These are phyloP conservation scores for Groenewaldozyma sp. DNA, from an alignment of 1,139 yeast species.

Conservation along the genomic window DNA sequence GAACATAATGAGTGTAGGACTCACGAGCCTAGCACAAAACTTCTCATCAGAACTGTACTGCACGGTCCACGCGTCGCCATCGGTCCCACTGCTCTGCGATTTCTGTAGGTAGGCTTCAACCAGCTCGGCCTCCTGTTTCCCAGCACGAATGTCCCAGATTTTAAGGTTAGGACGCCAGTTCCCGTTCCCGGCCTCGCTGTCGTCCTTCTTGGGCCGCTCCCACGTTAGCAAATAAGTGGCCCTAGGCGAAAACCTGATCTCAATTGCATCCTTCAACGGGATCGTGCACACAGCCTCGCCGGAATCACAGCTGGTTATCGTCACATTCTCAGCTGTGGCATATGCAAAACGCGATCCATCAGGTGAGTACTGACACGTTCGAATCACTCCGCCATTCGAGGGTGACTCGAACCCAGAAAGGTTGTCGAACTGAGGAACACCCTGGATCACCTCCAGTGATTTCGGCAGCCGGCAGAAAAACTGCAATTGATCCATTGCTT, in stretches of 20 bases:
- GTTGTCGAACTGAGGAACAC: constrained; percentile 36
- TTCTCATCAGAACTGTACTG: constrained; percentile 78
- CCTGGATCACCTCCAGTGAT: constrained; percentile 49
- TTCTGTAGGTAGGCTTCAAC: constrained; percentile 66
- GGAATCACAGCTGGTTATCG: constrained; percentile 47
- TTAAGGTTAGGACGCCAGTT: constrained; percentile 71
- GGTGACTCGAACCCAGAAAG: constrained; percentile 18
- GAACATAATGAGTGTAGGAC: constrained; percentile 53
- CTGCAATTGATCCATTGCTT: constrained; percentile 1
- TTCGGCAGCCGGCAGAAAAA: constrained; percentile 51
- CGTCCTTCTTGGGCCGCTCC: constrained; percentile 68
- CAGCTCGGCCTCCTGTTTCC: constrained; percentile 34
- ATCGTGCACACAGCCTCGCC: constrained; percentile 39
- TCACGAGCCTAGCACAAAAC: constrained; percentile 52
- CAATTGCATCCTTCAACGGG: constrained; percentile 57
- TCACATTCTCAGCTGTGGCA: constrained; percentile 41
- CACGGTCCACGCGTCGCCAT: constrained; percentile 69
- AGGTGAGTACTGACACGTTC: constrained; percentile 37
- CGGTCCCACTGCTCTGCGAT: constrained; percentile 39
- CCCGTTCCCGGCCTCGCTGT: constrained; percentile 36
- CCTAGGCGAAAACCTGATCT: constrained; percentile 75
- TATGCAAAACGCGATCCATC: constrained; percentile 41
- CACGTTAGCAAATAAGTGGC: constrained; percentile 84
- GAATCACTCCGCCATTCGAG: constrained; percentile 17
- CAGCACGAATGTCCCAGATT: constrained; percentile 46